Evolutionary conservation across 805 yeast species (phyloP).

Genomic region (Schizosaccharomyces lindneri): DNA sequence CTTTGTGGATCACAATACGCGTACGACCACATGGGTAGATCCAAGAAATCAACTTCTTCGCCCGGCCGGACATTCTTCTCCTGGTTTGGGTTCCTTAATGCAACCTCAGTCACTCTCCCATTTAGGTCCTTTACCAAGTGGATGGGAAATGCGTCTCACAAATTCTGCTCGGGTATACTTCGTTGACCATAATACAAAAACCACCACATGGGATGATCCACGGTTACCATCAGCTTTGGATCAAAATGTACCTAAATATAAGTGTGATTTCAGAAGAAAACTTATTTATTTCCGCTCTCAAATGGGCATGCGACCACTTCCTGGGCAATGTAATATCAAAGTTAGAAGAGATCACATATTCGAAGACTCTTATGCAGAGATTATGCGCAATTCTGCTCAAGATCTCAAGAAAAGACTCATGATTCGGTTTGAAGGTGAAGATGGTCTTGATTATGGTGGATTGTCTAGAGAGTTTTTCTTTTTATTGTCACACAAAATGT

Average conservation of each 20-base stretch:
- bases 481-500: conserved; percentile 90
- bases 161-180: conserved; percentile 95
- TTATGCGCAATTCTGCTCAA: conserved; percentile 96
- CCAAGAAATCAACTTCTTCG: conserved; percentile 97
- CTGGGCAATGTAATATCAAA: conserved; percentile 96
- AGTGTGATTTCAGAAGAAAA: conserved; percentile 95
- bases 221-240: conserved; percentile 90
- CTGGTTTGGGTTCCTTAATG: conserved; percentile 23
- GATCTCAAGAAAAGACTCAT: conserved; percentile 89
- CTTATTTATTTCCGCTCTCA: conserved; percentile 93
- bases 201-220: conserved; percentile 99
- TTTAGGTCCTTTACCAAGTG: conserved; percentile 90
- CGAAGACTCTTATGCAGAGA: conserved; percentile 93
- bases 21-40: conserved; percentile 99
- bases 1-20: conserved; percentile 95
- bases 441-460: conserved; percentile 98
- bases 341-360: conserved; percentile 89
- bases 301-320: conserved; percentile 86
- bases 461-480: conserved; percentile 96
- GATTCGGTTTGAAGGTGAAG: conserved; percentile 98
- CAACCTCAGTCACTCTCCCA: conserved; percentile 97
- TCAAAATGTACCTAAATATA: conserved; percentile 96
- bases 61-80: conserved; percentile 27
- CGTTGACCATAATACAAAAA: conserved; percentile 96
- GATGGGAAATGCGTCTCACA: conserved; percentile 99